Conservation (phyloP, 768 basidiomycete genomes). For the Calocera viscosa region DNA sequence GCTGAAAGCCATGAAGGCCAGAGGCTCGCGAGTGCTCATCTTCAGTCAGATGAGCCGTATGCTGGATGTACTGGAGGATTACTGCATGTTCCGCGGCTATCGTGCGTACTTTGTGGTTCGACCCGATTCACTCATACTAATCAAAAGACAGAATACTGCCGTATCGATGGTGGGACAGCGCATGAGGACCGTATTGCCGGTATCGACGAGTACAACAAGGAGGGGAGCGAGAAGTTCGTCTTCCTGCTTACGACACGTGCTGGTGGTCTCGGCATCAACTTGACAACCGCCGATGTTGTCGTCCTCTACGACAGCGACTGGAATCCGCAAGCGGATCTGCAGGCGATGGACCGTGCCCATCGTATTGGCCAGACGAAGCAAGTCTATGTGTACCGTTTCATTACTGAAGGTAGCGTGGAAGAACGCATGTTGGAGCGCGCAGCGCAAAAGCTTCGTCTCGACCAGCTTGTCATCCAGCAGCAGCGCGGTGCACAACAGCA, state of each 20-base stretch:
- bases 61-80: constrained; percentile 93
- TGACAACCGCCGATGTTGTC: constrained; percentile 89
- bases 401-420: constrained; percentile 90
- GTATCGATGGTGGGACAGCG: constrained; percentile 89
- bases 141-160: constrained; percentile 63
- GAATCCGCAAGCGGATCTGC: constrained; percentile 98
- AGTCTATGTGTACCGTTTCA: constrained; percentile 93
- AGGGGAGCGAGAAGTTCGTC: constrained; percentile 87
- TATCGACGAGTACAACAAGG: constrained; percentile 96
- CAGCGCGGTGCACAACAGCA: constrained; percentile 58
- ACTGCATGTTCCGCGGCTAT: constrained; percentile 80
- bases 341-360: constrained; percentile 97
- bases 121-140: neutral
- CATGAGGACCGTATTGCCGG: constrained; percentile 92
- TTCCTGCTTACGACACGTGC: constrained; percentile 94
- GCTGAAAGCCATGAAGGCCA: constrained; percentile 70
- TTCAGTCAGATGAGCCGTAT: constrained; percentile 99
- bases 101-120: constrained; percentile 42
- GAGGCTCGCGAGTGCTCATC: constrained; percentile 90
- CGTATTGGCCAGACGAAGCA: constrained; percentile 96
- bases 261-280: constrained; percentile 91
- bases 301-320: constrained; percentile 95
- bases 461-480: constrained; percentile 95
- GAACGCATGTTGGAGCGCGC: constrained; percentile 90
- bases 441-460: constrained; percentile 86